phyloP scores from a whole-genome alignment of 257 asterid species.

The Solanum sitiens region DNA sequence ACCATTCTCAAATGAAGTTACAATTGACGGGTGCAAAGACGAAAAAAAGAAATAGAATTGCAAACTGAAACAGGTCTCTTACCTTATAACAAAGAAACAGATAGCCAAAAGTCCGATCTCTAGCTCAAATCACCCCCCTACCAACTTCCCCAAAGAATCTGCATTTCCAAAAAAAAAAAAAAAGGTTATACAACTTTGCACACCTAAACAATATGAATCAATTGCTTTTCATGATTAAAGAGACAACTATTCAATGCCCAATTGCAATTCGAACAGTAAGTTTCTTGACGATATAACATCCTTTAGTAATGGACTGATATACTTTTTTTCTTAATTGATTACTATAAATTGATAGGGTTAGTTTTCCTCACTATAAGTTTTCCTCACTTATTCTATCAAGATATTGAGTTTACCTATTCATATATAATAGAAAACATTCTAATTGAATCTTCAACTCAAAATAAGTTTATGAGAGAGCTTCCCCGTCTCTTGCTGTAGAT shows the following conservation, averaged over 20 bases:
- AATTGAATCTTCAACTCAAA: neutral
- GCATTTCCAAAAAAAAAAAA: neutral
- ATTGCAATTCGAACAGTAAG: neutral
- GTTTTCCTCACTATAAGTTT: neutral
- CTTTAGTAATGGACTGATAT: neutral
- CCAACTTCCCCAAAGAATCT: neutral
- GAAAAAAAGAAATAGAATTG: neutral
- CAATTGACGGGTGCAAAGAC: neutral
- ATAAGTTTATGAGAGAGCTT: neutral
- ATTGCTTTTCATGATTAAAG: neutral
- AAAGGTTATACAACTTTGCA: neutral
- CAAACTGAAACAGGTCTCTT: constrained; percentile 37
- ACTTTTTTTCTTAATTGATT: neutral
- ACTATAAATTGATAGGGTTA: neutral
- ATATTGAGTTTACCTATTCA: neutral
- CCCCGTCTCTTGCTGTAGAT: neutral
- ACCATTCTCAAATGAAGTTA: neutral
- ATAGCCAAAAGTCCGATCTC: neutral
- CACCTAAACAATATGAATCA: neutral
- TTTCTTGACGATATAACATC: neutral
- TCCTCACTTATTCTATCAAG: neutral
- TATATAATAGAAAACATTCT: neutral
- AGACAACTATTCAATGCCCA: neutral
- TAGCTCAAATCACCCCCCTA: neutral
- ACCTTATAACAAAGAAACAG: constrained; percentile 44